Conservation (phyloP, 2,329 filamentous ascomycete genomes). For the Alternaria sp. region DNA sequence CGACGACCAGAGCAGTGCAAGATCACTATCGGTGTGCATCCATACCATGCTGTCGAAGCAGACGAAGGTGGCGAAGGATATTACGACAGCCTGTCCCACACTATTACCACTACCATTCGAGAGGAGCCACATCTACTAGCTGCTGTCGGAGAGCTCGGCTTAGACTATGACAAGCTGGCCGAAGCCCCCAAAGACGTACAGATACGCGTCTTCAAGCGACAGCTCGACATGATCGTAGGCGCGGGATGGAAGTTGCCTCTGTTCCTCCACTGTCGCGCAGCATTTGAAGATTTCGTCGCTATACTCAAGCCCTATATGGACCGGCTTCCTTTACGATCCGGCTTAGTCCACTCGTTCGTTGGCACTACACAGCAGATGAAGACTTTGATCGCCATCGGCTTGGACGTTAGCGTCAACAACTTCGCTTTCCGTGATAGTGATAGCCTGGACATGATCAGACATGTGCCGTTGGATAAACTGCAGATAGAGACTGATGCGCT, state of each 20-base stretch:
- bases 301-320: slow-evolving; percentile 54
- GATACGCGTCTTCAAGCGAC: slow-evolving; percentile 52
- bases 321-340: slow-evolving; percentile 45
- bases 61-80: slow-evolving; percentile 44
- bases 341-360: slow-evolving; percentile 55
- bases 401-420: slow-evolving; percentile 61
- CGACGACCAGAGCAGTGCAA: slow-evolving; percentile 47
- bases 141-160: slow-evolving; percentile 61
- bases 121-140: slow-evolving; percentile 43
- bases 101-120: slow-evolving; percentile 31
- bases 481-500: slow-evolving; percentile 62
- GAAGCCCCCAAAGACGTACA: slow-evolving; percentile 56
- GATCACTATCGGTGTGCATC: slow-evolving; percentile 61
- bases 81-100: slow-evolving; percentile 36
- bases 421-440: slow-evolving; percentile 56
- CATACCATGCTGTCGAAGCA: slow-evolving; percentile 60
- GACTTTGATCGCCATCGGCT: slow-evolving; percentile 48
- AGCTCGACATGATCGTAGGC: slow-evolving; percentile 53
- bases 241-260: slow-evolving; percentile 51
- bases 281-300: slow-evolving; percentile 56
- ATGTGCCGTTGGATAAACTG: slow-evolving; percentile 53
- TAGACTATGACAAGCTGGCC: slow-evolving; percentile 61
- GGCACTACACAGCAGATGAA: slow-evolving; percentile 55
- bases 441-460: slow-evolving; percentile 55
- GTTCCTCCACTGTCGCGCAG: slow-evolving; percentile 55